Evolutionary conservation across 805 yeast genomes (phyloP), one percentile per base, ranked within the genome.

Genomic region (Saccharomycopsis javanensis): DNA sequence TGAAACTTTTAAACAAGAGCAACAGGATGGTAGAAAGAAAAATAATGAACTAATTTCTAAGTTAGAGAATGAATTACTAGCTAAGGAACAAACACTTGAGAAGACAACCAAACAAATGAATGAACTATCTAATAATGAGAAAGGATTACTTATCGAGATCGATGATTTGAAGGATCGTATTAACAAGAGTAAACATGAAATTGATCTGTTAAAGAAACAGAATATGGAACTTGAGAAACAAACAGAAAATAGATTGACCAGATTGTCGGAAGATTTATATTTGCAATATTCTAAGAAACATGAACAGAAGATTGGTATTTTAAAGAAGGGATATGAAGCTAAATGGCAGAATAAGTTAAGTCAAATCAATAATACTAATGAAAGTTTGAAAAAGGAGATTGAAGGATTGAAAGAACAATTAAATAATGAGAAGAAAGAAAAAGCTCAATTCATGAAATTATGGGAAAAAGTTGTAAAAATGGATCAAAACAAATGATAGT

Each of bases 261-360:
- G 80, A 60, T 69, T 86, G 51, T 87, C 91, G 0, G 83, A 81
- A 59, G 88, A 83, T 63, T 71, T 87, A 10, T 86, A 86, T 64
- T 75, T 79, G 38, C 90, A 85, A 66, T 87, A 87, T 65, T 80
- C 88, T 1, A 81, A 84, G 53, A 87, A 88, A 66, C 95, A 88
- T 65, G 88, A 83, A 60, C 78, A 79, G 55, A 87, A 87, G 67
- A 85, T 87, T 7, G 75, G 76, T 13, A 77, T 80, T 33, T 71
- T 83, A 64, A 84, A 80, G 66, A 76, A 77, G 57, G 82, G 80
- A 2, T 81, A 79, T 65, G 85, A 81, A 63, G 69, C 72, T 33
- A 81, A 79, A 63, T 80, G 78, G 75, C 70, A 75, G 53, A 66
- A 67, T 60, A 78, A 74, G 64, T 71, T 74, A 60, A 74, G 70